Base-by-base conservation (phyloP, 352 stramenopile genomes). In the Phytophthora fragariae region DNA sequence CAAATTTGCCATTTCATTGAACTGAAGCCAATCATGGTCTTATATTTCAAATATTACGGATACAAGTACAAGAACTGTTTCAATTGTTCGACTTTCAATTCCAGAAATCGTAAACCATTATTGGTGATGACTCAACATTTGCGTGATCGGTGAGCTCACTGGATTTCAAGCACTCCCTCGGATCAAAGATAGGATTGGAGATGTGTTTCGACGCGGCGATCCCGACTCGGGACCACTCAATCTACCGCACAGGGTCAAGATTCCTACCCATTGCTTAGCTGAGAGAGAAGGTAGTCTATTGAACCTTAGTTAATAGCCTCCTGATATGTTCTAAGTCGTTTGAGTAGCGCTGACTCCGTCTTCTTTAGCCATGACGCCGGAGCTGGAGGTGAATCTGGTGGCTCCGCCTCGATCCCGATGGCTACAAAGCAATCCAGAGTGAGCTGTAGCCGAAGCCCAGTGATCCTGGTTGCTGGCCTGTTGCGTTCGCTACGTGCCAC, bases 291-390 rank as follows among this genome's bases (percentile, higher is more conserved):
- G n/a, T n/a, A n/a, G n/a, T n/a, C n/a, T n/a, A n/a, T n/a, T n/a
- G n/a, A n/a, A n/a, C n/a, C n/a, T n/a, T 49, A 49, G 41, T 49
- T 49, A 49, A 49, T 49, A 49, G 41, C 15, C 41, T 49, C 41
- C 14, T 49, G 41, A 49, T 19, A 49, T 49, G 6, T 49, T 49
- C 41, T 49, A 17, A 49, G 15, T 19, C 41, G 3, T 49, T 49
- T 49, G 15, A 49, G 17, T 14, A 49, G 14, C 15, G 12, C 41
- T 9, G 12, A 19, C 15, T 49, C 41, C 12, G 17, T 15, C 39
- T n/a, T 47, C 15, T 47, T 15, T 8, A 47, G 5, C 39, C 39
- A 47, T 5, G 11, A 11, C 39, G 39, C 39, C 19, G 39, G 39
- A 2, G 2, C 12, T 7, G 39, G 39, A 47, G 39, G 39, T 47